Evolutionary conservation across 1,139 yeast genomes (phyloP), one percentile per base, ranked within the genome.

Genomic region (Yamadazyma siamensis): DNA sequence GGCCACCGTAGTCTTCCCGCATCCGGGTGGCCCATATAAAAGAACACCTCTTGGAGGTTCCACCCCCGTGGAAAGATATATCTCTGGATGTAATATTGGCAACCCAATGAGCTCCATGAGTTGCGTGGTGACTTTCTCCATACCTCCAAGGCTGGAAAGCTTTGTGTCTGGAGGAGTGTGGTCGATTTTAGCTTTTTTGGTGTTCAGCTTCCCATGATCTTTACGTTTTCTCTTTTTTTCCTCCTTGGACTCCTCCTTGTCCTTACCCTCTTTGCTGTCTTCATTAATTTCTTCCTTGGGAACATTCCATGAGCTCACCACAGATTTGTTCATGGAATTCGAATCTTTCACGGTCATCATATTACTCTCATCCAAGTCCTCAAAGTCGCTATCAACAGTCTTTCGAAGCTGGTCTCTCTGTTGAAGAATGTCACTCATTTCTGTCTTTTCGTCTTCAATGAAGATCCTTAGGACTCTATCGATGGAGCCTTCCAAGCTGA

Each of bases 1-100:
- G 2, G 98, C 98, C 35, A 91, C 80, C 31, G 95, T 81, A 0
- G 99, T 91, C 51, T 91, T 91, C 53, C 99, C 99, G 64, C 98
- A 91, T 10, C 99, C 99, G 1, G 98, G 98, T 0, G 99, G 98
- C 0, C 99, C 99, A 55, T 89, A 96, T 18, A 91, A 61, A 17
- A 91, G 57, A 2, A 91, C 95, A 38, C 98, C 98, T 27, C 97
- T 70, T n/a, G 98, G 95, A 10, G 96, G 96, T 44, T 88, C 95
- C 4, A 91, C 89, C 15, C 98, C 97, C 0, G 95, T 84, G 7
- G 89, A 73, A 12, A 66, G 45, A 50, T 87, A 91, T 2, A 91
- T 85, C 55, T 91, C 98, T 0, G 97, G 96, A 51, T 91, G 98
- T 24, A 85, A 62, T 21, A 91, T 78, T 0, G 98, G 98, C 61